These are phyloP conservation scores for Fagopyrum homotropicum DNA, from an alignment of 148 eudicot genomes.

Conservation along the genomic window DNA sequence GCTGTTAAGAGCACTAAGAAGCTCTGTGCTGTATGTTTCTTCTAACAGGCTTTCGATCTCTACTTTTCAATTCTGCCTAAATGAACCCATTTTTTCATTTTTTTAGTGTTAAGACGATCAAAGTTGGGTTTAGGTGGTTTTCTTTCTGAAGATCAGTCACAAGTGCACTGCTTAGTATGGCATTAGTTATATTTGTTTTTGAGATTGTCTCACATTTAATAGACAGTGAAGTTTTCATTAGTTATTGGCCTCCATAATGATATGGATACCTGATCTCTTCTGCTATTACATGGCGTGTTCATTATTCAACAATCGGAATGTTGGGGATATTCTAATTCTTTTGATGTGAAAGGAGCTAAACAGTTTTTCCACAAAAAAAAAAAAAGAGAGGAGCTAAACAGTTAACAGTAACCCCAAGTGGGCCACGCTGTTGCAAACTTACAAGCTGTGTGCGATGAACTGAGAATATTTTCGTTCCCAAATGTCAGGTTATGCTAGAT, in stretches of 20 bases:
- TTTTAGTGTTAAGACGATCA: neutral
- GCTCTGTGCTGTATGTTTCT: conserved; percentile 82
- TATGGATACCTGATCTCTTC: neutral
- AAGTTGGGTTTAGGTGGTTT: neutral
- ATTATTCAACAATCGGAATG: neutral
- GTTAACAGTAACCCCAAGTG: neutral
- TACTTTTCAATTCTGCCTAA: neutral
- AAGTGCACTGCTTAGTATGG: neutral
- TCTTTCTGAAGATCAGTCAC: neutral
- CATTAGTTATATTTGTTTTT: neutral
- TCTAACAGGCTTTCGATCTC: neutral
- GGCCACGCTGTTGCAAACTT: neutral
- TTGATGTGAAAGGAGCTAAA: neutral
- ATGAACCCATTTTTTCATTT: neutral
- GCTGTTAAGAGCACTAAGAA: conserved; percentile 82
- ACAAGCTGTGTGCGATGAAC: conserved; percentile 1
- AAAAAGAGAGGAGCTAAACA: neutral
- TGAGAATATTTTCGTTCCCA: neutral
- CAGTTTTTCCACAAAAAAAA: neutral
- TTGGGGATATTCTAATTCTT: neutral
- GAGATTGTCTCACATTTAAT: neutral
- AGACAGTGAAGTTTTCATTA: neutral
- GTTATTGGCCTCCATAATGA: neutral
- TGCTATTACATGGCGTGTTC: neutral
- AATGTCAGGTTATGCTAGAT: conserved; percentile 61